Evolutionary conservation across 371 early-diverging fungal genomes (phyloP), one percentile per base, ranked within the genome.

Genomic region (Mortierella sp.): DNA sequence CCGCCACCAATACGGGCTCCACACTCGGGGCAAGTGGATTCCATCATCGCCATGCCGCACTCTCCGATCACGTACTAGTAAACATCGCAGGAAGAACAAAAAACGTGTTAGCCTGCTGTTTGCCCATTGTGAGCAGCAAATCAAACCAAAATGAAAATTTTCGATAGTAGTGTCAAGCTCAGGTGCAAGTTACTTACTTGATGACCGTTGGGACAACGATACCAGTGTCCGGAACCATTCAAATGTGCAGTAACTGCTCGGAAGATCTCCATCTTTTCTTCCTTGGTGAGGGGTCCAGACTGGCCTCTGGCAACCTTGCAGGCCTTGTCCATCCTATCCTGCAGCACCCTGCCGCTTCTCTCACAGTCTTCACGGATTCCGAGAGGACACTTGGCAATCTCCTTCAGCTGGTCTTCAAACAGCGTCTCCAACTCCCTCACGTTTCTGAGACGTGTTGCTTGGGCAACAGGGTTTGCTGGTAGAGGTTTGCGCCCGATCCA

Each of bases 161-260:
- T n/a, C n/a, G n/a, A 40, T 19, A 26, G 4, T n/a, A 43, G 1
- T 40, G 14, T 24, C 55, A 57, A 26, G 26, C 9, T 28, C 46
- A 64, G 19, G 1, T 46, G n/a, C 16, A 26, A 76, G 43, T 40
- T 40, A 40, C 79, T 75, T 83, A 83, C 83, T 0, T 77, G 37
- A 55, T 83, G 83, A 14, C 79, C 90, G 55, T 91, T 91, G 8
- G 87, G 88, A 72, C 92, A 92, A 1, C 71, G 81, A 51, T 83
- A 80, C 80, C 80, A 83, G 37, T 90, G 90, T 16, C 91, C 90
- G 0, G 77, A 51, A 14, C 86, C 89, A 11, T 64, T 24, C 16
- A 91, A 67, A 21, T 83, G 82, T 1, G 37, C 64, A 0, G 34
- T 48, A 78, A 92, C 78, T 0, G 90, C 92, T 3, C 79, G 54